A percentile compares a stretch with the other conserved stretches of the same genome.
Conservation (phyloP, 208 protist genomes). For the Leishmania aethiopica region DNA sequence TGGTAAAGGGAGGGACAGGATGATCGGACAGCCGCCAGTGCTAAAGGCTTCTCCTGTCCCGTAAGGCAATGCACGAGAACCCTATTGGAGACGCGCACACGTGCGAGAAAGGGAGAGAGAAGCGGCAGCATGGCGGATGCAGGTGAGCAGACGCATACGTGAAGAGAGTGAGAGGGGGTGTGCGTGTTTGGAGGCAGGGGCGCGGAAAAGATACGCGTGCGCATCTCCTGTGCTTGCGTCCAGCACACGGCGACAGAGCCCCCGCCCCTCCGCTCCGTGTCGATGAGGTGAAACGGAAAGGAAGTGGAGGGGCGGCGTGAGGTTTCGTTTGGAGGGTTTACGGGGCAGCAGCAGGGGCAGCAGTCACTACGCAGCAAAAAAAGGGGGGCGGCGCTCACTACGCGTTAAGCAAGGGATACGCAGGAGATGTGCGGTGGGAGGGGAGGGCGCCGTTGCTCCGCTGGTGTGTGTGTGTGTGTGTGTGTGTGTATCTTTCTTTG, state of each 20-base stretch:
- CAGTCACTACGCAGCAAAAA: not conserved
- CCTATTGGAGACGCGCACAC: not conserved
- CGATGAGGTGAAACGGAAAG: not conserved
- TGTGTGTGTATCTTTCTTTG: too few relatives aligned
- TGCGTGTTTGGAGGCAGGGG: not conserved
- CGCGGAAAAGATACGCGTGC: not conserved
- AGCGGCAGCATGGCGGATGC: not conserved
- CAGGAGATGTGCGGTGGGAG: not conserved
- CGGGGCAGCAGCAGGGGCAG: not conserved
- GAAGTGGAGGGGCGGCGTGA: too few relatives aligned
- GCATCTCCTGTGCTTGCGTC: not conserved
- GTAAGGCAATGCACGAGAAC: not conserved
- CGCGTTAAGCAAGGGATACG: too few relatives aligned
- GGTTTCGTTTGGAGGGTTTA: not conserved
- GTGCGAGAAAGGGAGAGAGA: not conserved
- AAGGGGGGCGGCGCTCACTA: not conserved
- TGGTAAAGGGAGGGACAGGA: not conserved
- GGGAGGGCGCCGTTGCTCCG: not conserved
- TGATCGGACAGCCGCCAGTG: not conserved
- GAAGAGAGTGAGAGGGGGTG: not conserved
- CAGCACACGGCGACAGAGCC: not conserved
- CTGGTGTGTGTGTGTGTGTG: too few relatives aligned
- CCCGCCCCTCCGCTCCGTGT: not conserved
- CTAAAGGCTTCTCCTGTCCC: too few relatives aligned
- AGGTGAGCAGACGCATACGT: not conserved